Conservation (phyloP, 768 basidiomycete species). For the Lentinula edodes region DNA sequence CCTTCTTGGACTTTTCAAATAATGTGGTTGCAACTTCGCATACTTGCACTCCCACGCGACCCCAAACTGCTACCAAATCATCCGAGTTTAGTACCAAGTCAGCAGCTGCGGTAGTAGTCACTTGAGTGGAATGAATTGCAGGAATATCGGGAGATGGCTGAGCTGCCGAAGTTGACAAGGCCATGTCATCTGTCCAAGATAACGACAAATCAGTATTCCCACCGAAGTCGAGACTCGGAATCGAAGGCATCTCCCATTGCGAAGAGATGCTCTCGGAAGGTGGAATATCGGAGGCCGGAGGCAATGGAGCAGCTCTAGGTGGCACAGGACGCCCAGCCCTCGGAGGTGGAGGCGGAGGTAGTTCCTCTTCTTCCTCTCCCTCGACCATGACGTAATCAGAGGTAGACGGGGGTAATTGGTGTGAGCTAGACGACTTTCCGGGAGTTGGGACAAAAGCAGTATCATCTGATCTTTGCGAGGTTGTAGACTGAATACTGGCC, state of each 20-base stretch:
- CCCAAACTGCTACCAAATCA: slow-evolving; percentile 66
- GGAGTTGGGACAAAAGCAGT: slow-evolving; percentile 5
- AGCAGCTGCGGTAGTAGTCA: slow-evolving; percentile 11
- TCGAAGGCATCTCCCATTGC: slow-evolving; percentile 64
- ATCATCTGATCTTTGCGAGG: slow-evolving; percentile 14
- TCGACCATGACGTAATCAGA: slow-evolving; percentile 65
- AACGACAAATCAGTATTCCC: slow-evolving; percentile 45
- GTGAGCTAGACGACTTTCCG: neutral
- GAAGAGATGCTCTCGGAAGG: slow-evolving; percentile 30
- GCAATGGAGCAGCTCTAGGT: slow-evolving; percentile 34
- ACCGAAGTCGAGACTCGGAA: slow-evolving; percentile 56
- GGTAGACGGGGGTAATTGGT: slow-evolving; percentile 15
- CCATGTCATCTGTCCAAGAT: slow-evolving; percentile 61
- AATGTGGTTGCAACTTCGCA: slow-evolving; percentile 63
- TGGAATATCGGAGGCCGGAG: slow-evolving; percentile 25
- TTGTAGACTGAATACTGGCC: slow-evolving; percentile 16
- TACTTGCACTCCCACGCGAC: slow-evolving; percentile 69
- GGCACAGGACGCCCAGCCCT: slow-evolving; percentile 28
- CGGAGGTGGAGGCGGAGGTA: slow-evolving; percentile 29
- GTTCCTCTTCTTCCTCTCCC: slow-evolving; percentile 28
- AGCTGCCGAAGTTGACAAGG: slow-evolving; percentile 24
- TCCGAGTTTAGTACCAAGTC: slow-evolving; percentile 43
- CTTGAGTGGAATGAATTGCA: slow-evolving; percentile 10
- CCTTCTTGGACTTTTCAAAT: slow-evolving; percentile 71
- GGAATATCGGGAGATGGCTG: slow-evolving; percentile 20